phyloP scores from a whole-genome alignment of 2,329 filamentous ascomycete species.

The Penicillium freii region DNA sequence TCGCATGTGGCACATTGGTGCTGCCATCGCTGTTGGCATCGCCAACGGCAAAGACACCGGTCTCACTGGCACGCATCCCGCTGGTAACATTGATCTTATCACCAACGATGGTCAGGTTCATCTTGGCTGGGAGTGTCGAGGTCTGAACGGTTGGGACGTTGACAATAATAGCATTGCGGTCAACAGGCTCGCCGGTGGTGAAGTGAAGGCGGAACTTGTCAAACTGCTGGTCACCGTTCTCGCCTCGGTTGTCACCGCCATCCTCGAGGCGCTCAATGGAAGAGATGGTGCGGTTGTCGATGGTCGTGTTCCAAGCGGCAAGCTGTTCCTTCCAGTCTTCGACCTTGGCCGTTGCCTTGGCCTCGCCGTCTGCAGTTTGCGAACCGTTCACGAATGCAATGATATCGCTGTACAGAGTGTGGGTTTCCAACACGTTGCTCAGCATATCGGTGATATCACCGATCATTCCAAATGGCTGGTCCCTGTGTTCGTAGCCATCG shows the following conservation, averaged over 20 bases:
- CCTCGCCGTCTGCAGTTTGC: constrained; percentile 48
- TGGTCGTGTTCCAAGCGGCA: constrained; percentile 48
- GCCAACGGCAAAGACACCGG: constrained; percentile 58
- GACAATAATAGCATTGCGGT: constrained; percentile 54
- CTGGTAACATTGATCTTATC: constrained; percentile 46
- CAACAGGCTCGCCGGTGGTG: constrained; percentile 44
- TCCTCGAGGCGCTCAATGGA: constrained; percentile 49
- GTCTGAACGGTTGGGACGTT: constrained; percentile 51
- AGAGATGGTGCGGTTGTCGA: constrained; percentile 58
- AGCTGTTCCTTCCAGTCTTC: constrained; percentile 54
- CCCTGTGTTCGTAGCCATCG: constrained; percentile 61
- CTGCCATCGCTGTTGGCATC: constrained; percentile 60
- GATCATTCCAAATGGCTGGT: constrained; percentile 58
- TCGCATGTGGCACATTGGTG: constrained; percentile 61
- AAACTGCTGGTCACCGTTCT: constrained; percentile 40
- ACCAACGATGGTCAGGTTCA: constrained; percentile 49
- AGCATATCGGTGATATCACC: constrained; percentile 48
- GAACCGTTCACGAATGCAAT: constrained; percentile 61
- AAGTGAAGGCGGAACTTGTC: constrained; percentile 59
- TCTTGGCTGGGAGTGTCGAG: constrained; percentile 48
- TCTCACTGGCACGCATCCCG: constrained; percentile 53
- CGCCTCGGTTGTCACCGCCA: constrained; percentile 29
- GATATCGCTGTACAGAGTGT: constrained; percentile 56
- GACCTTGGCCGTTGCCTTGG: constrained; percentile 39
- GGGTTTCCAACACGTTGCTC: constrained; percentile 51